phyloP scores from a whole-genome alignment of 1,284 basidiomycete species.

The Polyporus tsugae region DNA sequence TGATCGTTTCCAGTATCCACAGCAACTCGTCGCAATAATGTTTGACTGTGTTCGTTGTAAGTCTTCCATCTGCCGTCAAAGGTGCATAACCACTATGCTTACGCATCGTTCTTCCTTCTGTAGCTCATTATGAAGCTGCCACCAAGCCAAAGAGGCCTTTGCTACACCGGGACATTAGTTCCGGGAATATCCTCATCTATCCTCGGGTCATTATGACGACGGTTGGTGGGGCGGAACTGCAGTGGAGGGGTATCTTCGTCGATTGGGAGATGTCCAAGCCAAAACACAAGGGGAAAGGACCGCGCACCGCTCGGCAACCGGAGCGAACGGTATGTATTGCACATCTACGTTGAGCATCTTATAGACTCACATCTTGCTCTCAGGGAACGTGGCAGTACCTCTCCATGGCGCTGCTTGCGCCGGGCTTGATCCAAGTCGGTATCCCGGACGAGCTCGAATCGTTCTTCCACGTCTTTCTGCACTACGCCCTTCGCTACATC shows the following conservation, averaged over 20 bases:
- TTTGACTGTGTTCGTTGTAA: constrained; percentile 11
- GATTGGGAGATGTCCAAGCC: constrained; percentile 15
- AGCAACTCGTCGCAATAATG: constrained; percentile 3
- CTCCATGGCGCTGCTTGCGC: not conserved
- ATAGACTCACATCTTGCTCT: not conserved
- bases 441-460: constrained; percentile 1
- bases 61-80: not conserved
- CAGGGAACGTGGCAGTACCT: constrained; percentile 8
- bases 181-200: constrained; percentile 11
- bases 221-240: not conserved
- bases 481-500: constrained; percentile 3
- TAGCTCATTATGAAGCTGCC: not conserved
- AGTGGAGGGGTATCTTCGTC: constrained; percentile 3
- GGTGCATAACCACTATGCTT: not conserved
- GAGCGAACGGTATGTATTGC: not conserved
- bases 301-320: not conserved
- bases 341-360: not conserved
- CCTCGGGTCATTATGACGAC: not conserved
- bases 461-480: constrained; percentile 6
- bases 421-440: not conserved
- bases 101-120: no score
- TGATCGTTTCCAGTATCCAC: not conserved
- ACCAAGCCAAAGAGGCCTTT: not conserved
- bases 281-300: not conserved
- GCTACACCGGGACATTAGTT: constrained; percentile 8